These are phyloP conservation scores for Mycena venus DNA, from an alignment of 768 basidiomycete genomes.

Conservation along the genomic window DNA sequence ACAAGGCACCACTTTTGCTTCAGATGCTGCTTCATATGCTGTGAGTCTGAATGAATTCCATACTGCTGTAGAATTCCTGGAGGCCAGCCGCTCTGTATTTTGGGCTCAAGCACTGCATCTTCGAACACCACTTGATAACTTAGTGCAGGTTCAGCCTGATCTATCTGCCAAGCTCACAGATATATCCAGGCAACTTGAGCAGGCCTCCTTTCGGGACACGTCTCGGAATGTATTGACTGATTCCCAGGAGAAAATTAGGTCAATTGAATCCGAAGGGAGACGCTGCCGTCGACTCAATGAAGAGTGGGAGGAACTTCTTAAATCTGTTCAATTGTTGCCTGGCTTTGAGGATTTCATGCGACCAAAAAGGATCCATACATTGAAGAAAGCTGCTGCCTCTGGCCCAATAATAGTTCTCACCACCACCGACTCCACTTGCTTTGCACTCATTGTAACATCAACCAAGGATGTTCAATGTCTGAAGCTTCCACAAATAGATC, in stretches of 20 bases:
- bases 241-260: constrained; percentile 23
- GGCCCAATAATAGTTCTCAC: constrained; percentile 8
- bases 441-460: constrained; percentile 22
- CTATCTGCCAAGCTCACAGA: neutral
- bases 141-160: neutral
- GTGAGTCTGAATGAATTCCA: neutral
- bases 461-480: neutral
- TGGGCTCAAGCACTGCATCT: no score
- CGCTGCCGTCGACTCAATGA: constrained; percentile 33
- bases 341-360: no score
- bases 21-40: neutral
- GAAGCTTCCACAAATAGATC: no score
- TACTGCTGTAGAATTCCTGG: constrained; percentile 2
- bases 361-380: neutral
- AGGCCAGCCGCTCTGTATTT: no score
- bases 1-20: neutral
- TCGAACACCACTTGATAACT: constrained; percentile 2
- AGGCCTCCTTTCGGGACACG: no score
- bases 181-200: no score
- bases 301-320: constrained; percentile 33
- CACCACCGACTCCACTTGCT: constrained; percentile 17
- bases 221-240: neutral
- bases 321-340: constrained; percentile 7
- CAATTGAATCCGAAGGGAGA: constrained; percentile 31
- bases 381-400: neutral